Conservation (phyloP, 176 grass and related monocot species). For the Poa pratensis region DNA sequence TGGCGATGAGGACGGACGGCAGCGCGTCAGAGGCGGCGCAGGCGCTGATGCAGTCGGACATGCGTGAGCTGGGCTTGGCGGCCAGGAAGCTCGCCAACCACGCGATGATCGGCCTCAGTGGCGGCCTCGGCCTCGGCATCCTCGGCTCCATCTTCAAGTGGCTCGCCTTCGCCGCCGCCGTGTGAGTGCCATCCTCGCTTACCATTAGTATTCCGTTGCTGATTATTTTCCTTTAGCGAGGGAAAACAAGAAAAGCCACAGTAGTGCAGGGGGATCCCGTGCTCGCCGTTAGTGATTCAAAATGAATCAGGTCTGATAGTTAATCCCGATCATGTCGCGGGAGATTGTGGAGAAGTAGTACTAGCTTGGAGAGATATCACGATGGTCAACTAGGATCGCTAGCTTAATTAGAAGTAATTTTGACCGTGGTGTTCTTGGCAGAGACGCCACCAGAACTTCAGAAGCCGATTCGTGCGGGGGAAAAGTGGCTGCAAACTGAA, state of each 20-base stretch:
- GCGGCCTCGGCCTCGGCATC: constrained; percentile 64
- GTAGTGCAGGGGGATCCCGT: no score
- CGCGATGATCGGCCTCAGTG: constrained; percentile 43
- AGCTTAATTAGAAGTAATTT: neutral
- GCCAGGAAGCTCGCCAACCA: constrained; percentile 78
- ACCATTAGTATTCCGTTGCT: no score
- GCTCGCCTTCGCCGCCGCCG: constrained; percentile 77
- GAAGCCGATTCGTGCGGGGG: neutral
- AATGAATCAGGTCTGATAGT: no score
- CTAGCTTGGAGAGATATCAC: neutral
- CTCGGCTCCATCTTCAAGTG: constrained; percentile 70
- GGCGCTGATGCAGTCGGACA: constrained; percentile 76
- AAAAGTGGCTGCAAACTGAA: neutral
- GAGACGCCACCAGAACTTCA: neutral
- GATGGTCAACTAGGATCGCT: neutral
- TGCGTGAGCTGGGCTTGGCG: constrained; percentile 67
- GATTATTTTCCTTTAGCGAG: no score
- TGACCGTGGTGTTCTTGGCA: neutral
- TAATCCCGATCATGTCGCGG: neutral
- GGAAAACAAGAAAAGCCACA: no score
- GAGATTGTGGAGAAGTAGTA: neutral
- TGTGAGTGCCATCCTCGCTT: constrained; percentile 44
- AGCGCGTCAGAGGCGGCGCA: constrained; percentile 30
- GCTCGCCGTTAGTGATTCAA: no score
- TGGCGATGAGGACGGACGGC: constrained; percentile 58